Conservation (phyloP, 2,329 filamentous ascomycete species). For the Phialophora tarda region DNA sequence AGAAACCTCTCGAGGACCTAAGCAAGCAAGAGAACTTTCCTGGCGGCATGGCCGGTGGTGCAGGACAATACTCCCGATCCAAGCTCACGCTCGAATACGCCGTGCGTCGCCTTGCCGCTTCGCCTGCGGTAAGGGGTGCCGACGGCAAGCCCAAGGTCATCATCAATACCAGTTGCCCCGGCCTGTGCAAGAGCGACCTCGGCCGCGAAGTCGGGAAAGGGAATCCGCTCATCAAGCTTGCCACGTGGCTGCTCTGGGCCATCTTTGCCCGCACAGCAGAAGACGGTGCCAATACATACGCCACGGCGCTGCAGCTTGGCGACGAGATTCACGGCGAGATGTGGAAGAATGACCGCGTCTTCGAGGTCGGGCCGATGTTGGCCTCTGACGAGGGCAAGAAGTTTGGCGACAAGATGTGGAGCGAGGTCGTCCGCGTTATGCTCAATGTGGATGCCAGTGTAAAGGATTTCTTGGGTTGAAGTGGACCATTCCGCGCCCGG, state of each 20-base stretch:
- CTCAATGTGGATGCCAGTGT: slow-evolving; percentile 30
- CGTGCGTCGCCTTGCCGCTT: slow-evolving; percentile 47
- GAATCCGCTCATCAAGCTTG: slow-evolving; percentile 34
- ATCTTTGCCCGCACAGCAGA: slow-evolving; percentile 52
- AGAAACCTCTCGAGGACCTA: slow-evolving; percentile 45
- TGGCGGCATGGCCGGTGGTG: slow-evolving; percentile 31
- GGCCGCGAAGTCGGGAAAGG: slow-evolving; percentile 44
- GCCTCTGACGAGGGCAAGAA: slow-evolving; percentile 43
- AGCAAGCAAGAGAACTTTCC: slow-evolving; percentile 44
- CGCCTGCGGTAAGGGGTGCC: slow-evolving; percentile 32
- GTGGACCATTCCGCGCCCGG: background rate
- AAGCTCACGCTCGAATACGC: slow-evolving; percentile 53
- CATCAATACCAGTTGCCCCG: slow-evolving; percentile 54
- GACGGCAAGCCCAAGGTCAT: slow-evolving; percentile 49
- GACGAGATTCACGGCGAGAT: slow-evolving; percentile 52
- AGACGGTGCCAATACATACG: slow-evolving; percentile 52
- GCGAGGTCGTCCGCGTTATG: slow-evolving; percentile 48
- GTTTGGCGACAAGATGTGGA: slow-evolving; percentile 49
- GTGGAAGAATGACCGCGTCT: slow-evolving; percentile 50
- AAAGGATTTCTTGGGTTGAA: slow-evolving; percentile 25
- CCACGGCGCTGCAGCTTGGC: slow-evolving; percentile 51
- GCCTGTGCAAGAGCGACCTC: slow-evolving; percentile 51
- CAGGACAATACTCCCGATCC: slow-evolving; percentile 49
- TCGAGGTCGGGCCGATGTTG: slow-evolving; percentile 43
- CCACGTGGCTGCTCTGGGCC: slow-evolving; percentile 44